phyloP scores from a whole-genome alignment of 257 asterid genomes.

The Lycium barbarum region DNA sequence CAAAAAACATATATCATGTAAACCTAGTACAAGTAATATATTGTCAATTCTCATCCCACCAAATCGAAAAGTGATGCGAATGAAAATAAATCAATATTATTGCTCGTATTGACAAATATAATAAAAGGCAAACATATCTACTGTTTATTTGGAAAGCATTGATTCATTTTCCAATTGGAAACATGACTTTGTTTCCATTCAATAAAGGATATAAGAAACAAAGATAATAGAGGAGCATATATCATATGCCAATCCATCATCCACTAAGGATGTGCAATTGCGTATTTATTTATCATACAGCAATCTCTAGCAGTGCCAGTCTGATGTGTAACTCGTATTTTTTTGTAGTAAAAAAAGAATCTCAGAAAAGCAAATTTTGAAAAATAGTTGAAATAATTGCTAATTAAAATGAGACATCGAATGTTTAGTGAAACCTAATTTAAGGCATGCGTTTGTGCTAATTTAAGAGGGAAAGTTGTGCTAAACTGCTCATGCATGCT shows the following conservation, averaged over 20 bases:
- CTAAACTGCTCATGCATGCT: too few species aligned
- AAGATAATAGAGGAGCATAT: not conserved
- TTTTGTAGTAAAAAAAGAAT: not conserved
- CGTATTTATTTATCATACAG: not conserved
- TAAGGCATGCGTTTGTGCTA: too few species aligned
- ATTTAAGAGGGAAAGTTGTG: not conserved
- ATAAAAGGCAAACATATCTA: not conserved
- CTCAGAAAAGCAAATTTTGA: not conserved
- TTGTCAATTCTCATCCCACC: constrained; percentile 6
- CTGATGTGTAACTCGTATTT: constrained; percentile 1
- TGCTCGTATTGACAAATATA: not conserved
- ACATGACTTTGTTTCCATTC: constrained; percentile 60
- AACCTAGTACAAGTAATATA: too few species aligned
- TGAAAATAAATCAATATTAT: not conserved
- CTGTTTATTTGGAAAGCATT: constrained; percentile 29
- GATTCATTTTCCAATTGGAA: constrained; percentile 39
- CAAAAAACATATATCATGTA: too few species aligned
- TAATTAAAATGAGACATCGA: not conserved
- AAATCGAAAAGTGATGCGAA: too few species aligned
- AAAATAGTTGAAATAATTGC: not conserved
- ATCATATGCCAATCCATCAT: constrained; percentile 4
- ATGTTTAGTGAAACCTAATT: not conserved
- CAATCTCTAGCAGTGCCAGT: constrained; percentile 7
- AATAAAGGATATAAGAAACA: constrained; percentile 3
- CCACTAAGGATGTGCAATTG: constrained; percentile 10